Conservation (phyloP, 2,329 filamentous ascomycete genomes). For the Lachnellula occidentalis region DNA sequence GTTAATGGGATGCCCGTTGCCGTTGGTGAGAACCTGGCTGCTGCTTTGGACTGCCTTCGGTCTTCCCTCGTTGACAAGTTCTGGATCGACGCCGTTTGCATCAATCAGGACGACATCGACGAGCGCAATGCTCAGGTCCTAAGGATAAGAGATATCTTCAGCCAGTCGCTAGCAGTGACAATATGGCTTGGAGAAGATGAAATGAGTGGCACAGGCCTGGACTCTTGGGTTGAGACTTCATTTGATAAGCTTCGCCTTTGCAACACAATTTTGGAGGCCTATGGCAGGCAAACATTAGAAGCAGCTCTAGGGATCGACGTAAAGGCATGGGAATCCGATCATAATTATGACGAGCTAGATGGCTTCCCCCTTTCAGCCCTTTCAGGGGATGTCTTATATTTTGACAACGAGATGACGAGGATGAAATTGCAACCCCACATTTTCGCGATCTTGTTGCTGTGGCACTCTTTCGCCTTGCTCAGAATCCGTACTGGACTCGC, state of each 20-base stretch:
- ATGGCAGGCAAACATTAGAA: slow-evolving; percentile 14
- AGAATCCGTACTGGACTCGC: slow-evolving; percentile 31
- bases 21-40: too few species aligned
- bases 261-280: slow-evolving; percentile 13
- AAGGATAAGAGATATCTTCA: slow-evolving; percentile 14
- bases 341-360: slow-evolving; percentile 14
- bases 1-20: too few species aligned
- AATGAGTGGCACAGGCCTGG: slow-evolving; percentile 8
- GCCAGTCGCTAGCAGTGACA: slow-evolving; percentile 6
- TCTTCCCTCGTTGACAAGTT: too few species aligned
- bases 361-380: slow-evolving; percentile 12
- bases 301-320: slow-evolving; percentile 11
- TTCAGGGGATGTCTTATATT: slow-evolving; percentile 13
- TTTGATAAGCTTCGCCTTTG: slow-evolving; percentile 13
- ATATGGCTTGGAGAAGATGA: slow-evolving; percentile 16
- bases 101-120: slow-evolving; percentile 12
- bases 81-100: too few species aligned
- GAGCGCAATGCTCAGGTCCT: slow-evolving; percentile 11
- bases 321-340: slow-evolving; percentile 12
- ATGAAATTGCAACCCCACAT: slow-evolving; percentile 10
- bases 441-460: slow-evolving; percentile 12
- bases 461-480: slow-evolving; percentile 5
- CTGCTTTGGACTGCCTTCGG: too few species aligned
- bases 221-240: slow-evolving; percentile 12
- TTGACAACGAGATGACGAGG: slow-evolving; percentile 12